phyloP scores from a whole-genome alignment of 345 rosid species.

The Lumnitzera littorea region DNA sequence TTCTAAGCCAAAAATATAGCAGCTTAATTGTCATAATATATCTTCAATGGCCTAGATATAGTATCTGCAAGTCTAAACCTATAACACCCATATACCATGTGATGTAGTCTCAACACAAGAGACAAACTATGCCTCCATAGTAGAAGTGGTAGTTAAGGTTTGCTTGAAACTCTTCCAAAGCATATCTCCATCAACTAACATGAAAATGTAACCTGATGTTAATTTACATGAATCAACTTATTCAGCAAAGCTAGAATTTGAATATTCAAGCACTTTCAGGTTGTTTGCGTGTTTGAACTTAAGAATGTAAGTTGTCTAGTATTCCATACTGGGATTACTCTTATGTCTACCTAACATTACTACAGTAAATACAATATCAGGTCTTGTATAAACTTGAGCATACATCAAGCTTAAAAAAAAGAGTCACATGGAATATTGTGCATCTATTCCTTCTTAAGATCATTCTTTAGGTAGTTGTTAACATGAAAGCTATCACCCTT shows the following conservation, averaged over 20 bases:
- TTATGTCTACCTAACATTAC: too few relatives aligned
- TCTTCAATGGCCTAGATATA: not conserved
- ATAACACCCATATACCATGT: not conserved
- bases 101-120: not conserved
- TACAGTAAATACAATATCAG: not conserved
- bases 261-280: not conserved
- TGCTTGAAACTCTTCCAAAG: not conserved
- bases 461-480: not conserved
- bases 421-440: not conserved
- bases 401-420: not conserved
- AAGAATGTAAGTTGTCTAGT: too few relatives aligned
- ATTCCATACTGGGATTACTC: too few relatives aligned
- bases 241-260: not conserved
- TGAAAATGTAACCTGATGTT: conserved; percentile 3
- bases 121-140: not conserved
- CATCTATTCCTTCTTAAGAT: not conserved
- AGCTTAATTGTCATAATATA: too few relatives aligned
- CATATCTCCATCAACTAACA: not conserved
- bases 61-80: not conserved
- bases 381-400: conserved; percentile 5
- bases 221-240: not conserved
- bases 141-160: not conserved
- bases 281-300: too few relatives aligned
- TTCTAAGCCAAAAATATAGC: too few relatives aligned
- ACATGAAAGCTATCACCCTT: not conserved